Evolutionary conservation across 345 rosid species (phyloP).

Genomic region (Sisymbrium irio): DNA sequence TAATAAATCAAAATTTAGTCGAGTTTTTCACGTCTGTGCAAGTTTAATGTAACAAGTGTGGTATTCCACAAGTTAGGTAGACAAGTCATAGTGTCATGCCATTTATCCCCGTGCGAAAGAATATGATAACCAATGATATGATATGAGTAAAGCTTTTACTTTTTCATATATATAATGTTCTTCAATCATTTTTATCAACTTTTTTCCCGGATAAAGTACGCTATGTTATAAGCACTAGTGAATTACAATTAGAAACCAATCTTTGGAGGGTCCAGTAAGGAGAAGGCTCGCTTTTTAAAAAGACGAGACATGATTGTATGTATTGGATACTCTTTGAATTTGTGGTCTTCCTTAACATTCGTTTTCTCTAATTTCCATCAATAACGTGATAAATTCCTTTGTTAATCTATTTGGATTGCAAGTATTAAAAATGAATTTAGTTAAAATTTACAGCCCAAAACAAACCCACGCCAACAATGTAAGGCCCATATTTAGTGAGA

Average conservation of each 20-base stretch:
- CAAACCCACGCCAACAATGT: neutral
- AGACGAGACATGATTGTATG: neutral
- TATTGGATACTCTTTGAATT: neutral
- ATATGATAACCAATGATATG: neutral
- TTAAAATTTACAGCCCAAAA: neutral
- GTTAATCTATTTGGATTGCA: neutral
- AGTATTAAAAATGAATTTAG: neutral
- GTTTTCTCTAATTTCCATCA: neutral
- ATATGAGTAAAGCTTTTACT: neutral
- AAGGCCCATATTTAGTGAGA: too few relatives aligned
- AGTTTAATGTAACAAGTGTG: neutral
- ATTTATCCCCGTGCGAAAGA: neutral
- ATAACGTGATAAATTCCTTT: neutral
- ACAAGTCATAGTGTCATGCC: too few relatives aligned
- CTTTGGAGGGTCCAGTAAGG: neutral
- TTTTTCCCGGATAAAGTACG: neutral
- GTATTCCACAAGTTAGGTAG: neutral
- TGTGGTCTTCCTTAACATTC: neutral
- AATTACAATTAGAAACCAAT: neutral
- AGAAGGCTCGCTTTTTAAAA: neutral
- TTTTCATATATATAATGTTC: neutral
- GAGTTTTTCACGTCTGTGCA: neutral
- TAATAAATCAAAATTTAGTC: neutral
- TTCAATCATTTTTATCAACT: neutral
- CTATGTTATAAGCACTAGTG: neutral